phyloP scores from a whole-genome alignment of 1,139 yeast genomes.

The Yamadazyma triangularis region DNA sequence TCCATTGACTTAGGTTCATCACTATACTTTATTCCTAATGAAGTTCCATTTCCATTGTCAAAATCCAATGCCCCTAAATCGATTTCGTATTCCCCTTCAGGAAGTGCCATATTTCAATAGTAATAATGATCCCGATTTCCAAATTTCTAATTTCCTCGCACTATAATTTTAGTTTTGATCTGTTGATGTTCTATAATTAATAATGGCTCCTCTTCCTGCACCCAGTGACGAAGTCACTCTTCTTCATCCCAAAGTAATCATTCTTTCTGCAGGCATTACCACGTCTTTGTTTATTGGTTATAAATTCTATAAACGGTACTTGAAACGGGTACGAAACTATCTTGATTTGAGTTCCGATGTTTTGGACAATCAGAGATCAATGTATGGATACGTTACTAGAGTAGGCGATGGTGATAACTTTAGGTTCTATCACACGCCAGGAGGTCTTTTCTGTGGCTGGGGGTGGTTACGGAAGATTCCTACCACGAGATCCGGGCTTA shows the following conservation, averaged over 20 bases:
- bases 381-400: conserved; percentile 81
- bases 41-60: conserved; percentile 8
- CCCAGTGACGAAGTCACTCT: conserved; percentile 18
- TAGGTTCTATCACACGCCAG: conserved; percentile 89
- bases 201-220: conserved; percentile 9
- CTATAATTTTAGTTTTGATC: too few species aligned
- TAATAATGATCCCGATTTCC: too few species aligned
- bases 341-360: conserved; percentile 38
- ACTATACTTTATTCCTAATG: conserved; percentile 39
- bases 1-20: conserved; percentile 44
- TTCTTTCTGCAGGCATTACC: conserved; percentile 36
- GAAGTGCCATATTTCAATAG: conserved; percentile 16
- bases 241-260: conserved; percentile 38
- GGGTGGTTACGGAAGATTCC: conserved; percentile 70
- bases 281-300: conserved; percentile 27
- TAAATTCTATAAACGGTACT: conserved; percentile 30
- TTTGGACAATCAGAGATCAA: conserved; percentile 23
- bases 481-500: conserved; percentile 40
- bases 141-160: too few species aligned
- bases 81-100: conserved; percentile 46
- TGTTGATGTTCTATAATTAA: too few species aligned
- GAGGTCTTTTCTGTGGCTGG: conserved; percentile 88
- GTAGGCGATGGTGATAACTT: conserved; percentile 98
- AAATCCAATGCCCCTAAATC: conserved; percentile 29
- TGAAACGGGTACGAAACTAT: conserved; percentile 31